Percentiles rank a stretch among this genome's conserved stretches.
Conservation (phyloP, 2,329 filamentous ascomycete species). For the Dothistroma septosporum region DNA sequence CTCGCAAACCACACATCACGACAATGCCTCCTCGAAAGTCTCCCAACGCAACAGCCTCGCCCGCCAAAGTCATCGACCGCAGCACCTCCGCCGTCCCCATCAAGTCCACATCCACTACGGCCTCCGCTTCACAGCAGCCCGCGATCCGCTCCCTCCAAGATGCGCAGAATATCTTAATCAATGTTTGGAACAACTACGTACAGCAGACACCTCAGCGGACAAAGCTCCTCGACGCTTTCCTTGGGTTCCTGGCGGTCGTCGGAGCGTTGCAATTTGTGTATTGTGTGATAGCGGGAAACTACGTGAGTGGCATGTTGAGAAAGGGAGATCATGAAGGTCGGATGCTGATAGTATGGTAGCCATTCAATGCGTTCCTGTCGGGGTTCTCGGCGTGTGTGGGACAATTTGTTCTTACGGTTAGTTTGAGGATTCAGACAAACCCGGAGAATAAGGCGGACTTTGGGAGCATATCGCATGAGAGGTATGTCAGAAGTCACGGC, state of each 20-base stretch:
- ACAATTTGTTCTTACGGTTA: slow-evolving; percentile 93
- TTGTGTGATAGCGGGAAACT: slow-evolving; percentile 87
- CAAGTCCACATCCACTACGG: slow-evolving; percentile 23
- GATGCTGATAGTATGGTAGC: slow-evolving; percentile 50
- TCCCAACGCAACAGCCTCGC: slow-evolving; percentile 16
- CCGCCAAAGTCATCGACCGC: slow-evolving; percentile 21
- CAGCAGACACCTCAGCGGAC: slow-evolving; percentile 81
- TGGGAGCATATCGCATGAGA: slow-evolving; percentile 70
- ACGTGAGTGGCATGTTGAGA: slow-evolving; percentile 57
- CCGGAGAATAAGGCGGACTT: slow-evolving; percentile 76
- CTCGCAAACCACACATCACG: slow-evolving; percentile 4
- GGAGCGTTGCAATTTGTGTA: slow-evolving; percentile 92
- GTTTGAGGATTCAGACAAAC: slow-evolving; percentile 86
- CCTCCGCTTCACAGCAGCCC: slow-evolving; percentile 24
- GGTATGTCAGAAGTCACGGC: slow-evolving; percentile 47
- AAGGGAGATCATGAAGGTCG: too few species aligned
- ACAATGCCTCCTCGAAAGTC: slow-evolving; percentile 30
- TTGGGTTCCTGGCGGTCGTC: slow-evolving; percentile 79
- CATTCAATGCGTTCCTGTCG: slow-evolving; percentile 96
- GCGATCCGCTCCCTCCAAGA: slow-evolving; percentile 30
- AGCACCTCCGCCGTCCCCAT: slow-evolving; percentile 19
- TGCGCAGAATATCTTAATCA: slow-evolving; percentile 58
- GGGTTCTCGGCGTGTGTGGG: slow-evolving; percentile 93
- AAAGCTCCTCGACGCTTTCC: slow-evolving; percentile 86
- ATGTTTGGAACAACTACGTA: slow-evolving; percentile 74